Evolutionary conservation across 208 protist genomes (phyloP), one percentile per base, ranked within the genome.

Genomic region (Crithidia sp.): DNA sequence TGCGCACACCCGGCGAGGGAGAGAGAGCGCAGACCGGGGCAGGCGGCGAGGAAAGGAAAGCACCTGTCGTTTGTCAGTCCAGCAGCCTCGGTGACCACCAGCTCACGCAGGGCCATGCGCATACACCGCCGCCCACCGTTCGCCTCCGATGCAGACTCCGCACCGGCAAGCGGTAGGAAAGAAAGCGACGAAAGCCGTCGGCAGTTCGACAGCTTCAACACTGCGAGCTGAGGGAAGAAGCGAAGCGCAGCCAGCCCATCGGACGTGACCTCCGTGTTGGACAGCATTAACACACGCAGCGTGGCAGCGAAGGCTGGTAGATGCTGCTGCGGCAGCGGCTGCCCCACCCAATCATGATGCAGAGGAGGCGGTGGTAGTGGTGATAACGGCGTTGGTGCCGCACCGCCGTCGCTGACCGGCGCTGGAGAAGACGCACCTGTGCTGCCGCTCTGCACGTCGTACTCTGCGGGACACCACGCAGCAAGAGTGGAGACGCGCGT

Each of bases 211-310:
- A 90, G 64, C 60, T 78, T 67, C 54, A 90, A 49, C 12, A 78
- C 72, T 43, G 68, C 75, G 3, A 90, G 63, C 19, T 49, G 54
- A 19, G 79, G 79, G 52, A 84, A 90, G 53, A 67, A 62, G 0
- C 43, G 16, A n/a, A 90, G 39, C 36, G 83, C 86, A 2, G 37
- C 36, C n/a, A 87, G 67, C 4, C 76, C 79, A 3, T 52, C 66
- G 0, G 82, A 44, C 0, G 76, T 83, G 28, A 91, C 54, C 5
- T 71, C 62, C 2, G 86, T 88, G 70, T 84, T 85, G 16, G 76
- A 86, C 10, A 91, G 68, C 45, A 80, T 68, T 4, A 91, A 55
- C 12, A 77, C 61, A 2, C 71, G 79, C 61, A 91, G 62, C 9
- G 76, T 80, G 13, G 54, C 45, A 3, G 86, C 59, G 50, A 91